These are phyloP conservation scores for Colletotrichum tofieldiae DNA, from an alignment of 2,329 filamentous ascomycete genomes.

Conservation along the genomic window DNA sequence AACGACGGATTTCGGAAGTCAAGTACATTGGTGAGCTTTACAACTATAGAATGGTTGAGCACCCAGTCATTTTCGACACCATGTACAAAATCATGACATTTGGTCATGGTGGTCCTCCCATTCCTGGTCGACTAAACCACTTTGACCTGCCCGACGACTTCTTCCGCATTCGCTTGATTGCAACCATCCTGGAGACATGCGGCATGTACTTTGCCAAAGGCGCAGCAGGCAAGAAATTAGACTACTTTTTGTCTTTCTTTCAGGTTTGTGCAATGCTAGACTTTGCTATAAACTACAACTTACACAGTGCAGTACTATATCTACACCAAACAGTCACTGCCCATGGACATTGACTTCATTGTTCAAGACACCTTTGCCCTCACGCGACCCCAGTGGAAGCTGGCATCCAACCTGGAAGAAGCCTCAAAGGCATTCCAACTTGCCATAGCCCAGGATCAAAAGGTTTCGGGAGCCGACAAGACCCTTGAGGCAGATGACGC, in stretches of 20 bases:
- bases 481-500: constrained; percentile 79
- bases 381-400: constrained; percentile 92
- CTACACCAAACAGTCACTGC: constrained; percentile 87
- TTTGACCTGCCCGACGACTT: constrained; percentile 94
- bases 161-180: constrained; percentile 93
- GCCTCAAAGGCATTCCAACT: constrained; percentile 87
- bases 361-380: constrained; percentile 92
- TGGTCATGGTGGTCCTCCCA: constrained; percentile 88
- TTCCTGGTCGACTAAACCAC: constrained; percentile 81
- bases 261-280: constrained; percentile 68
- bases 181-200: constrained; percentile 93
- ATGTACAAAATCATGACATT: constrained; percentile 96
- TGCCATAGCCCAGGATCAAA: constrained; percentile 92
- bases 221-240: constrained; percentile 94
- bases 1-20: constrained; percentile 93
- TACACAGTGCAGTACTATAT: constrained; percentile 83
- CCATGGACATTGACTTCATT: constrained; percentile 98
- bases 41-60: constrained; percentile 97
- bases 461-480: constrained; percentile 81
- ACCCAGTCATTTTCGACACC: constrained; percentile 93
- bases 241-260: constrained; percentile 97
- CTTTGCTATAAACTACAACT: not conserved
- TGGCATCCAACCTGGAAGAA: constrained; percentile 85
- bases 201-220: constrained; percentile 97
- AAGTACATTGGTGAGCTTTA: constrained; percentile 98